phyloP scores from a whole-genome alignment of 192 early-diverging fungal genomes.

The Coemansia sp. region DNA sequence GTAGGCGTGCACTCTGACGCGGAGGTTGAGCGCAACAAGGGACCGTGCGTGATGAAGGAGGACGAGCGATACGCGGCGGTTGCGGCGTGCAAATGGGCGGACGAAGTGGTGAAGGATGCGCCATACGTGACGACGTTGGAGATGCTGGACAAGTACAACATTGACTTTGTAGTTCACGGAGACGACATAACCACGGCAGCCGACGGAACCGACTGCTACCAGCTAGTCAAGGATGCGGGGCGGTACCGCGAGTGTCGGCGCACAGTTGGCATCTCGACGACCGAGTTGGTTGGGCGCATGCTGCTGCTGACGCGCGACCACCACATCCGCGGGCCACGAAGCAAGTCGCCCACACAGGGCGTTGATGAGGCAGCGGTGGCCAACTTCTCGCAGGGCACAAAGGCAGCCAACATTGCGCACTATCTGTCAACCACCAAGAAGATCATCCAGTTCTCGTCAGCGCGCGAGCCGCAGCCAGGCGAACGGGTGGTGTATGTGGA shows the following conservation, averaged over 20 bases:
- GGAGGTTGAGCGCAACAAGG: conserved; percentile 92
- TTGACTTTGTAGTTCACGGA: conserved; percentile 95
- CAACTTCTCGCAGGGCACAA: conserved; percentile 46
- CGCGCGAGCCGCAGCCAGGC: conserved; percentile 68
- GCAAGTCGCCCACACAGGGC: conserved; percentile 62
- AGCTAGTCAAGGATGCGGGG: conserved; percentile 92
- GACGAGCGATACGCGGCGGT: conserved; percentile 95
- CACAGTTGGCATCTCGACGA: conserved; percentile 95
- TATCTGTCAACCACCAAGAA: conserved; percentile 85
- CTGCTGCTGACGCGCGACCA: conserved; percentile 88
- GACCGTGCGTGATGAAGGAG: conserved; percentile 96
- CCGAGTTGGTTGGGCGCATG: conserved; percentile 96
- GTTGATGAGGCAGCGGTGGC: conserved; percentile 43
- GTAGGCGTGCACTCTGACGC: conserved; percentile 96
- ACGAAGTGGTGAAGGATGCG: conserved; percentile 88
- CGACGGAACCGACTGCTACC: conserved; percentile 97
- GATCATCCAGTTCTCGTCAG: conserved; percentile 90
- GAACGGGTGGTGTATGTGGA: conserved; percentile 94
- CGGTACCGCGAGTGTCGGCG: conserved; percentile 96
- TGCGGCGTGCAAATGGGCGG: conserved; percentile 95
- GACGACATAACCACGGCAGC: conserved; percentile 97
- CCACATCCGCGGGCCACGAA: conserved; percentile 65
- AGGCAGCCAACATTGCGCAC: conserved; percentile 66
- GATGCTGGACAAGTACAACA: conserved; percentile 79
- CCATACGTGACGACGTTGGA: conserved; percentile 92